Evolutionary conservation across 2,329 filamentous ascomycete genomes (phyloP), one percentile per base, ranked within the genome.

Genomic region (Tolypocladium ophioglossoides): DNA sequence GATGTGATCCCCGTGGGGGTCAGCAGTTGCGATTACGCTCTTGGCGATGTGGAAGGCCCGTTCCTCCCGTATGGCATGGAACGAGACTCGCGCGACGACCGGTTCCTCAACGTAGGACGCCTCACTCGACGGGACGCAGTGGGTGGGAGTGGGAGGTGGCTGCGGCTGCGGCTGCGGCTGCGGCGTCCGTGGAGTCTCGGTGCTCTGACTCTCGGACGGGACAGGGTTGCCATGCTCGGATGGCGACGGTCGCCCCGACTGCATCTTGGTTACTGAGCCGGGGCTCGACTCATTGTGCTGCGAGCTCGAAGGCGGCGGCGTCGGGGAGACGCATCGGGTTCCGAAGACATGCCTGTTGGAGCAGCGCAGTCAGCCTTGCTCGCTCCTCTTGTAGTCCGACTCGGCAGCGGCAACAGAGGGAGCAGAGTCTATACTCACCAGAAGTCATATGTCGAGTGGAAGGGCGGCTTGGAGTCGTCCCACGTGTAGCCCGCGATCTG

Each of bases 41-140:
- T 87, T 89, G 64, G 85, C 83, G 60, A 94, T 87, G 62, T 95
- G 88, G 64, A 87, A 96, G 55, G 92, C 86, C 57, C 91, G 79
- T 73, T 97, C 91, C 61, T 96, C 83, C 9, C 91, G 84, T 52
- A 96, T 75, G 18, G 86, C 79, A 70, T 96, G 89, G 57, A 82
- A 85, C 0, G 91, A 96, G 47, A 96, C 78, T 24, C 90, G 84
- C 46, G 91, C 92, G 32, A 96, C 76, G 7, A 96, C 85, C 9
- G 80, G 78, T 57, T 83, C 78, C 70, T 83, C 85, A 47, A 82
- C 63, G 57, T 78, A 80, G 44, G 76, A 74, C 58, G 77, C 71
- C 63, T 84, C 77, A 69, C 61, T 52, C 54, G 65, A 63, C 59
- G 60, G 46, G 58, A 60, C 56, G 66, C 56, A 34, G 69, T 61